phyloP scores from a whole-genome alignment of 2,329 filamentous ascomycete genomes.

The Coniella lustricola region DNA sequence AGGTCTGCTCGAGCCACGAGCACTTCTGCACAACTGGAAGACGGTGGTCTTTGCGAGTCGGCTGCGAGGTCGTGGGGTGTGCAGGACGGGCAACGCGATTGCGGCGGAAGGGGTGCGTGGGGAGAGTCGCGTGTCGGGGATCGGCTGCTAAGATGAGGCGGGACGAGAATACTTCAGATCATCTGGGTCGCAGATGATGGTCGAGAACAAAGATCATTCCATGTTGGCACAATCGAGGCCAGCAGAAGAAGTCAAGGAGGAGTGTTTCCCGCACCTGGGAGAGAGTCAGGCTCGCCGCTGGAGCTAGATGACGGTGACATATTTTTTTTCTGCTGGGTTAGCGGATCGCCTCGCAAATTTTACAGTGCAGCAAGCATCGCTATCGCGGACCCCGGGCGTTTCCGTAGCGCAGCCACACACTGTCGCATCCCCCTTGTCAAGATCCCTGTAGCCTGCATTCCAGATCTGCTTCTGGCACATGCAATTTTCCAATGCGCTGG shows the following conservation, averaged over 20 bases:
- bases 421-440: conserved; percentile 1
- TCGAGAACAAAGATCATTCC: neutral
- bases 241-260: neutral
- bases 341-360: conserved; percentile 10
- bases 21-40: neutral
- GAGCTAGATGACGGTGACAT: conserved; percentile 16
- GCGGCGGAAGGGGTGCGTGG: neutral
- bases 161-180: conserved; percentile 1
- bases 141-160: neutral
- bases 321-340: conserved; percentile 8
- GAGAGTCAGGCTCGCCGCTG: conserved; percentile 5
- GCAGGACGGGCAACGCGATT: neutral
- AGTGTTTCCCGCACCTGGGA: neutral
- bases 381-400: neutral
- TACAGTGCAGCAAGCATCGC: neutral
- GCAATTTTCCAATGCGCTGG: conserved; percentile 8
- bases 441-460: conserved; percentile 5
- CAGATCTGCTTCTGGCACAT: conserved; percentile 2
- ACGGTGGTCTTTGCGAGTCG: too few species aligned
- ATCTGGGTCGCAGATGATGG: conserved; percentile 10
- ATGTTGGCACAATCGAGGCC: neutral
- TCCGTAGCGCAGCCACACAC: neutral
- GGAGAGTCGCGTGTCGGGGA: neutral
- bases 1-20: neutral
- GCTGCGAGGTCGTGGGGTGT: too few species aligned